A percentile compares a stretch with the other conserved stretches of the same genome.
These are phyloP conservation scores for Exophiala calicioides DNA, from an alignment of 2,329 filamentous ascomycete species.

Conservation along the genomic window DNA sequence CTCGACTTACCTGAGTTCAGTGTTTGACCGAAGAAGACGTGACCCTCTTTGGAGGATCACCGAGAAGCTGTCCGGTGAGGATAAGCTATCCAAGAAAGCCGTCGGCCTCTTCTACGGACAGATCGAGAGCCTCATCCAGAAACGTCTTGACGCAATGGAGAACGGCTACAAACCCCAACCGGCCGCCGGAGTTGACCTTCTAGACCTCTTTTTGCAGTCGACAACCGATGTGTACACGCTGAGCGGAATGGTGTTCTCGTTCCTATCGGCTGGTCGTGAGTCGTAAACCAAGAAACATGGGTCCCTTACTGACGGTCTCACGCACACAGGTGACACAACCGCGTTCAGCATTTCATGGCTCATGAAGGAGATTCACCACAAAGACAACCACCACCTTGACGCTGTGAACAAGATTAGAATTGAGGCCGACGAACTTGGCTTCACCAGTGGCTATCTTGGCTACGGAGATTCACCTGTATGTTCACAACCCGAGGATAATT, in stretches of 20 bases:
- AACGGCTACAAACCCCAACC: constrained; percentile 19
- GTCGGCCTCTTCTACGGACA: constrained; percentile 16
- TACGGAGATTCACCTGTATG: constrained; percentile 17
- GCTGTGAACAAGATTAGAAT: constrained; percentile 15
- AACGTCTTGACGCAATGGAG: constrained; percentile 15
- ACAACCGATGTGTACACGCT: constrained; percentile 15
- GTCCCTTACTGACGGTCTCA: background rate
- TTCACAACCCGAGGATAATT: background rate
- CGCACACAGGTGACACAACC: constrained; percentile 16
- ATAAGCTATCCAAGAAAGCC: constrained; percentile 13
- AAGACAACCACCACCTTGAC: constrained; percentile 17
- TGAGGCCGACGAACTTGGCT: constrained; percentile 15
- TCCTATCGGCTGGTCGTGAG: constrained; percentile 19
- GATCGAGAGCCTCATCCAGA: constrained; percentile 19
- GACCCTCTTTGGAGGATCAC: constrained; percentile 19
- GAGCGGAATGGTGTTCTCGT: constrained; percentile 16
- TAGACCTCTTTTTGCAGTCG: constrained; percentile 20
- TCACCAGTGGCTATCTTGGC: constrained; percentile 10
- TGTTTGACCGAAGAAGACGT: constrained; percentile 21
- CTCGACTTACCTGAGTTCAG: constrained; percentile 1
- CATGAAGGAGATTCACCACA: constrained; percentile 20
- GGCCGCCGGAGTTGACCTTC: constrained; percentile 16
- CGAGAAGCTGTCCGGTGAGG: constrained; percentile 21
- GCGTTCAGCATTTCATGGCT: constrained; percentile 20
- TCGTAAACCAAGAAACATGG: background rate